Evolutionary conservation across 495 filamentous ascomycete genomes (phyloP).

Genomic region (Baudoinia panamericana): DNA sequence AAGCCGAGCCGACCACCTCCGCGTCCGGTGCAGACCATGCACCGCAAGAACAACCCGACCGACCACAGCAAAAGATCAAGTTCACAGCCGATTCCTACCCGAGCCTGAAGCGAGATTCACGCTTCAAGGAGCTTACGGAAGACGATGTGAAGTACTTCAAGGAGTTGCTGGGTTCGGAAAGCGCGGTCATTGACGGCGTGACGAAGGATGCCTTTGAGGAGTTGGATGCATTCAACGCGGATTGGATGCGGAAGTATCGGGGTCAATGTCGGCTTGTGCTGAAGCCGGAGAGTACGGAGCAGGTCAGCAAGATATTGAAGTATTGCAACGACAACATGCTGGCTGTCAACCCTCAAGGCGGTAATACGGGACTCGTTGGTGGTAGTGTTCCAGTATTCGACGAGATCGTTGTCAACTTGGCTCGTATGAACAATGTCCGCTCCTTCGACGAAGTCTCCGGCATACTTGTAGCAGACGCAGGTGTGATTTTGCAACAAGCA

Average conservation of each 20-base stretch:
- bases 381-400: constrained; percentile 94
- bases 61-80: constrained; percentile 13
- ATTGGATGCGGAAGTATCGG: constrained; percentile 99
- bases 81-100: constrained; percentile 46
- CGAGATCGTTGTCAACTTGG: constrained; percentile 85
- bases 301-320: constrained; percentile 75
- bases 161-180: constrained; percentile 55
- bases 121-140: constrained; percentile 50
- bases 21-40: constrained; percentile 8
- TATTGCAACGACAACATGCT: constrained; percentile 88
- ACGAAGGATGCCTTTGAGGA: constrained; percentile 46
- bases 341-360: constrained; percentile 94
- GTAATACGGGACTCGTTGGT: constrained; percentile 89
- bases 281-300: constrained; percentile 66
- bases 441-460: constrained; percentile 91
- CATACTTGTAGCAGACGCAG: constrained; percentile 76
- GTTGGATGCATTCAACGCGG: constrained; percentile 81
- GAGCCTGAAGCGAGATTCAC: constrained; percentile 60
- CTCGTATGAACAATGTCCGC: constrained; percentile 77
- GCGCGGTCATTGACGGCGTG: constrained; percentile 74
- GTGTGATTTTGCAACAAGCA: constrained; percentile 76
- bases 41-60: constrained; percentile 10
- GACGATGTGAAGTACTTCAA: constrained; percentile 76
- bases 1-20: constrained; percentile 6
- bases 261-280: constrained; percentile 78